phyloP scores from a whole-genome alignment of 805 yeast genomes.

The Wickerhamiella occidentalis region DNA sequence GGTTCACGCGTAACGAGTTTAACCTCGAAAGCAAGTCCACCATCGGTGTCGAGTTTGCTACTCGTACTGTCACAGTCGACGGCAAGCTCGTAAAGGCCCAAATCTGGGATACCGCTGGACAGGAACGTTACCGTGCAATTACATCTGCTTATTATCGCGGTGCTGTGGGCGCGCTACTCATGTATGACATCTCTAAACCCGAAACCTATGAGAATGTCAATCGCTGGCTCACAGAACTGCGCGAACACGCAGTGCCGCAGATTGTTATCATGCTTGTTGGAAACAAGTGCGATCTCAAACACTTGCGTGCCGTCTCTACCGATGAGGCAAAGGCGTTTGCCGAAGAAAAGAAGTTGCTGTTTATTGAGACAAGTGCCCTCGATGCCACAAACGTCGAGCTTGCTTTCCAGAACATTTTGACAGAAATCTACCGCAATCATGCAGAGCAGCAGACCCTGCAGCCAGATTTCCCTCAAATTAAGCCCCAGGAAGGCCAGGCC shows the following conservation, averaged over 20 bases:
- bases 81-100: conserved; percentile 94
- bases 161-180: conserved; percentile 93
- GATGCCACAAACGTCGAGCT: conserved; percentile 89
- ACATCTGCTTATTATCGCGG: conserved; percentile 96
- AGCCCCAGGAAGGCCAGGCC: conserved; percentile 77
- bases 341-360: conserved; percentile 75
- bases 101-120: conserved; percentile 99
- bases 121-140: conserved; percentile 95
- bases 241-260: conserved; percentile 94
- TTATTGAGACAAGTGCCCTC: conserved; percentile 92
- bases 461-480: conserved; percentile 52
- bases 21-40: conserved; percentile 89
- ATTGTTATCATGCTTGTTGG: conserved; percentile 95
- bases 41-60: conserved; percentile 96
- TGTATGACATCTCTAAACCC: conserved; percentile 90
- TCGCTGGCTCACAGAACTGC: conserved; percentile 89
- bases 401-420: conserved; percentile 85
- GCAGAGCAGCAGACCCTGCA: conserved; percentile 79
- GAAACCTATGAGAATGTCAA: conserved; percentile 79
- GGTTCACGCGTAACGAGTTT: conserved; percentile 93
- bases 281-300: conserved; percentile 89
- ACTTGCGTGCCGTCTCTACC: conserved; percentile 90
- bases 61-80: conserved; percentile 86
- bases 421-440: conserved; percentile 90
- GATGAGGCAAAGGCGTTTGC: conserved; percentile 87